These are phyloP conservation scores for Fusarium musae DNA, from an alignment of 2,329 filamentous ascomycete species.

Conservation along the genomic window DNA sequence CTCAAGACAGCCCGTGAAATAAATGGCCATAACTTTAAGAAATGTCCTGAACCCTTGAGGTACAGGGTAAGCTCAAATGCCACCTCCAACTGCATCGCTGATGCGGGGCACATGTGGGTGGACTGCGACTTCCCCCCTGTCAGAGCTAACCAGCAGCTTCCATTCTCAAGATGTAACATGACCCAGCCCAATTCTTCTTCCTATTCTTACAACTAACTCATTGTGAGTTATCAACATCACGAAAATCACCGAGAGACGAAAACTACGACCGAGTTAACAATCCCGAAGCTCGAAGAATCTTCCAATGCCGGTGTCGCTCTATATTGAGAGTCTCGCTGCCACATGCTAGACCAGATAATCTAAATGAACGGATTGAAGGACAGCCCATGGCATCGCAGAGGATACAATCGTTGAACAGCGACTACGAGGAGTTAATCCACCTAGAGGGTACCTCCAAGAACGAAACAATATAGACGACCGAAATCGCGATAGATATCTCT, in stretches of 20 bases:
- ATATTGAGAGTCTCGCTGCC: constrained; percentile 27
- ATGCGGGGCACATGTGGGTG: constrained; percentile 29
- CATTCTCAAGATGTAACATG: constrained; percentile 19
- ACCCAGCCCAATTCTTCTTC: not conserved
- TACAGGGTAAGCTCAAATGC: constrained; percentile 33
- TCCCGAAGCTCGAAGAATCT: not conserved
- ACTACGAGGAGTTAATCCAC: constrained; percentile 4
- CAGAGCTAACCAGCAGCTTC: constrained; percentile 29
- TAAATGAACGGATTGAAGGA: constrained; percentile 30
- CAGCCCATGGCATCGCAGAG: constrained; percentile 22
- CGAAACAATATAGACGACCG: not conserved
- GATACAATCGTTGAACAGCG: constrained; percentile 19
- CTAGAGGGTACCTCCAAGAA: not conserved
- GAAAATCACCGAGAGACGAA: not conserved
- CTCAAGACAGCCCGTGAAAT: not conserved
- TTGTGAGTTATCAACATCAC: not conserved
- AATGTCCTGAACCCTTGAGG: not conserved
- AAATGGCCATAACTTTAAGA: not conserved
- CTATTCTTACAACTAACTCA: constrained; percentile 18
- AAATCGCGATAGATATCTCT: constrained; percentile 9
- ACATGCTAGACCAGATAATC: constrained; percentile 32
- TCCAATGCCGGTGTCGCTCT: constrained; percentile 31
- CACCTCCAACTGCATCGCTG: not conserved
- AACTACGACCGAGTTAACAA: not conserved
- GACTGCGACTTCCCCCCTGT: constrained; percentile 16